Evolutionary conservation across 108 stramenopile genomes (phyloP).

Genomic region (Nitzschia palea): DNA sequence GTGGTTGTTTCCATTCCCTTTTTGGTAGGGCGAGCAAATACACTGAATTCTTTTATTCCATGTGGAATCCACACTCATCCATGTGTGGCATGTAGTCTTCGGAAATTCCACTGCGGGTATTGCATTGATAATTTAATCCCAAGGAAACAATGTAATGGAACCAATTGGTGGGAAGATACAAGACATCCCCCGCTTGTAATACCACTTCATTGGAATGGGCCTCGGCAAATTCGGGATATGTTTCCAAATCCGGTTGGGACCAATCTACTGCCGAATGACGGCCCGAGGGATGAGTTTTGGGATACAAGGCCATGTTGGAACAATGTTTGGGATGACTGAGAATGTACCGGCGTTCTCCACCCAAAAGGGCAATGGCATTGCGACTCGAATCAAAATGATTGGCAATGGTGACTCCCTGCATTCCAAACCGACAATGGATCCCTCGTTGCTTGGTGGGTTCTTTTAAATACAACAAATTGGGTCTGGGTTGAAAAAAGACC

Average conservation of each 20-base stretch:
- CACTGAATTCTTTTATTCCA: not conserved
- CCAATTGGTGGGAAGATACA: constrained; percentile 94
- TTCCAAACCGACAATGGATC: constrained; percentile 95
- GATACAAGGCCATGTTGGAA: constrained; percentile 68
- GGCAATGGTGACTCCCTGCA: constrained; percentile 80
- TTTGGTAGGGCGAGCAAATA: too few relatives aligned
- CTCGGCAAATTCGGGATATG: constrained; percentile 72
- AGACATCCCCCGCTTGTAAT: constrained; percentile 90
- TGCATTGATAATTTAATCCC: constrained; percentile 94
- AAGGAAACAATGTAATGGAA: constrained; percentile 93
- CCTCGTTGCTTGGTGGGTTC: constrained; percentile 48
- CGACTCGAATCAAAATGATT: constrained; percentile 91
- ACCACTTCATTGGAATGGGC: constrained; percentile 87
- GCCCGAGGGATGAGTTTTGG: constrained; percentile 72
- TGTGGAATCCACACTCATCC: constrained; percentile 38
- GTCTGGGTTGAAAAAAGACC: constrained; percentile 80
- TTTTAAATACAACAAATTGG: constrained; percentile 23
- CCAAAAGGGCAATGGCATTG: constrained; percentile 81
- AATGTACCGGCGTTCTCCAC: constrained; percentile 87
- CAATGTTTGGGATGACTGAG: constrained; percentile 85
- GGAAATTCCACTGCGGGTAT: constrained; percentile 73
- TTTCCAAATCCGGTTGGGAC: constrained; percentile 65
- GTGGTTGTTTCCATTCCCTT: too few relatives aligned
- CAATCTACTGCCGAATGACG: constrained; percentile 88
- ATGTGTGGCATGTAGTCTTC: constrained; percentile 32